Conservation (phyloP, 2,329 filamentous ascomycete genomes). For the Trichoderma semiorbis region DNA sequence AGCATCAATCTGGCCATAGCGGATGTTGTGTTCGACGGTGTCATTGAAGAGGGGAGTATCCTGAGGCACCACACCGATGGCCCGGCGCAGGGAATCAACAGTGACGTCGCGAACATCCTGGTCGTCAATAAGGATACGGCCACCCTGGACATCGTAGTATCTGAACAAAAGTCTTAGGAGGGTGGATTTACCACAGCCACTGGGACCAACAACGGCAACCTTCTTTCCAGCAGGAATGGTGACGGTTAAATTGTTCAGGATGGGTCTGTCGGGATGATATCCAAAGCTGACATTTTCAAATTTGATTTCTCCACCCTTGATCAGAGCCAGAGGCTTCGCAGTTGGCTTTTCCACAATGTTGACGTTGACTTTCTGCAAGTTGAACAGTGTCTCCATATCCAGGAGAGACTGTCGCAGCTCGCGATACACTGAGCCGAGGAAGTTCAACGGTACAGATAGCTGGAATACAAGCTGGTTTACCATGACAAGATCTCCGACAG, state of each 20-base stretch:
- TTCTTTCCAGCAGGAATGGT: slow-evolving; percentile 96
- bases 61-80: slow-evolving; percentile 94
- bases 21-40: slow-evolving; percentile 92
- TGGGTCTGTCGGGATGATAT: slow-evolving; percentile 82
- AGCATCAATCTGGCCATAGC: slow-evolving; percentile 81
- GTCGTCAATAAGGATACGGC: slow-evolving; percentile 85
- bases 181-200: slow-evolving; percentile 94
- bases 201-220: slow-evolving; percentile 90
- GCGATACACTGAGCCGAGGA: slow-evolving; percentile 95
- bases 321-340: slow-evolving; percentile 69
- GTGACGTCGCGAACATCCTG: slow-evolving; percentile 85
- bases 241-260: slow-evolving; percentile 77
- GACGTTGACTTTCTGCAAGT: slow-evolving; percentile 93
- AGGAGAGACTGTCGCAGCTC: slow-evolving; percentile 91
- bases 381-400: slow-evolving; percentile 99
- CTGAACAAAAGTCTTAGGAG: slow-evolving; percentile 88
- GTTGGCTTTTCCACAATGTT: slow-evolving; percentile 73
- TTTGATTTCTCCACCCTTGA: slow-evolving; percentile 78
- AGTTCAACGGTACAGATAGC: slow-evolving; percentile 93
- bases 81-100: slow-evolving; percentile 74
- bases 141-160: slow-evolving; percentile 84
- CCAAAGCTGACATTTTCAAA: slow-evolving; percentile 96
- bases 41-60: slow-evolving; percentile 98
- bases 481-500: slow-evolving; percentile 95
- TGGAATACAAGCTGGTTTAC: slow-evolving; percentile 99